Percentiles rank a stretch among this genome's conserved stretches.
Evolutionary conservation across 176 grass and related monocot species (phyloP).

Genomic region (Tillandsia fasciculata): DNA sequence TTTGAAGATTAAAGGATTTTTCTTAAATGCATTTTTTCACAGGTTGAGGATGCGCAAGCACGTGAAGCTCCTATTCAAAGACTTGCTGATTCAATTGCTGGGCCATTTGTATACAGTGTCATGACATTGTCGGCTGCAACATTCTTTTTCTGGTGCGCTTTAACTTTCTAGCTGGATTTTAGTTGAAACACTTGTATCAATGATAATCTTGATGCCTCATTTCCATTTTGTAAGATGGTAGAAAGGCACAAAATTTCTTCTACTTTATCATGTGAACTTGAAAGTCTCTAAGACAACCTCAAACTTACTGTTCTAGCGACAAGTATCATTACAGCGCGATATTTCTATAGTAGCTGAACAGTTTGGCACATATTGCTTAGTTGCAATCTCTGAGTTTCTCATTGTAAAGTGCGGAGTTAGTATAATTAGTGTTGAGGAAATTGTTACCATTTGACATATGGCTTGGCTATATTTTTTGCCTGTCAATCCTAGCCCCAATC

Average conservation of each 20-base stretch:
- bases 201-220: background rate
- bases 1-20: constrained; percentile 7
- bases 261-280: background rate
- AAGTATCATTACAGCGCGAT: too few relatives aligned
- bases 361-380: too few relatives aligned
- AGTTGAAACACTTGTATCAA: background rate
- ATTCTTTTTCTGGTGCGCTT: constrained; percentile 74
- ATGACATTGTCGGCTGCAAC: constrained; percentile 76
- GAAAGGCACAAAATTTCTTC: background rate
- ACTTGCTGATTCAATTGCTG: constrained; percentile 91
- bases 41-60: constrained; percentile 97
- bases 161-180: background rate
- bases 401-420: too few relatives aligned
- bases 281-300: background rate
- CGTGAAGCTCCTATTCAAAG: constrained; percentile 91
- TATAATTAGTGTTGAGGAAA: too few relatives aligned
- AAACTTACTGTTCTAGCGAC: too few relatives aligned
- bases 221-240: background rate
- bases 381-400: too few relatives aligned
- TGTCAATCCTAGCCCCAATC: too few relatives aligned
- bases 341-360: too few relatives aligned
- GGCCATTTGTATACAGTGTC: constrained; percentile 92
- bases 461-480: too few relatives aligned
- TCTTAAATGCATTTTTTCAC: constrained; percentile 16
- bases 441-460: too few relatives aligned